Evolutionary conservation across 345 rosid species (phyloP).

Genomic region (Balakata baccata): DNA sequence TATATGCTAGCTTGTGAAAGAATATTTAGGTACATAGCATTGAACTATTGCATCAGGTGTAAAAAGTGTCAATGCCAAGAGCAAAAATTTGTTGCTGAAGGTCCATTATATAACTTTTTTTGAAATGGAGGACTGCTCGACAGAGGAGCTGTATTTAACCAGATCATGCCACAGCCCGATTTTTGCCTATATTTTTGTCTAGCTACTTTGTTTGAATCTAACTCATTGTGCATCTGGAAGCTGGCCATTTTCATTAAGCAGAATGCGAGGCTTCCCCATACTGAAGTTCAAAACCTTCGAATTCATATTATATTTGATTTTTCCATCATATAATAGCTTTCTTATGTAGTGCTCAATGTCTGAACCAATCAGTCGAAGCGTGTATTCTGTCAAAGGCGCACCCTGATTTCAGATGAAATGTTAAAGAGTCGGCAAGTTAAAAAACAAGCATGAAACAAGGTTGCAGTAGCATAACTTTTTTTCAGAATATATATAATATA

Average conservation of each 20-base stretch:
- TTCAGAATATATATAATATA: no score
- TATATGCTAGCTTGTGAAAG: constrained; percentile 5
- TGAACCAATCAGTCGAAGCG: constrained; percentile 80
- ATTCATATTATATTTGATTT: constrained; percentile 64
- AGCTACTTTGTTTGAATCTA: background rate
- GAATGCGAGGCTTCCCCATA: constrained; percentile 35
- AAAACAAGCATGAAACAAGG: no score
- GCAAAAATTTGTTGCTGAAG: background rate
- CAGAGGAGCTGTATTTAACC: background rate
- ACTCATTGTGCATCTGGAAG: constrained; percentile 16
- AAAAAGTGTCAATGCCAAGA: background rate
- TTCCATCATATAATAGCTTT: constrained; percentile 77
- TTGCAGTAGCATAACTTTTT: no score
- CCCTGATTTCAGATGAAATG: constrained; percentile 46
- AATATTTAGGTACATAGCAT: background rate
- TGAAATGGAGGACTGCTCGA: no score
- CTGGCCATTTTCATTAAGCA: constrained; percentile 12
- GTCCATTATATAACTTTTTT: background rate
- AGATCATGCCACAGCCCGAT: background rate
- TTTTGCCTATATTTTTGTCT: background rate
- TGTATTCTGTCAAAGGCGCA: constrained; percentile 87
- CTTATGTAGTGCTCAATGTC: constrained; percentile 91
- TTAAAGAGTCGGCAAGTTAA: background rate
- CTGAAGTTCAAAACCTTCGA: constrained; percentile 72
- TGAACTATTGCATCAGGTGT: background rate